These are phyloP conservation scores for Pelagophyceae sp. DNA, from an alignment of 352 stramenopile species.

Conservation along the genomic window DNA sequence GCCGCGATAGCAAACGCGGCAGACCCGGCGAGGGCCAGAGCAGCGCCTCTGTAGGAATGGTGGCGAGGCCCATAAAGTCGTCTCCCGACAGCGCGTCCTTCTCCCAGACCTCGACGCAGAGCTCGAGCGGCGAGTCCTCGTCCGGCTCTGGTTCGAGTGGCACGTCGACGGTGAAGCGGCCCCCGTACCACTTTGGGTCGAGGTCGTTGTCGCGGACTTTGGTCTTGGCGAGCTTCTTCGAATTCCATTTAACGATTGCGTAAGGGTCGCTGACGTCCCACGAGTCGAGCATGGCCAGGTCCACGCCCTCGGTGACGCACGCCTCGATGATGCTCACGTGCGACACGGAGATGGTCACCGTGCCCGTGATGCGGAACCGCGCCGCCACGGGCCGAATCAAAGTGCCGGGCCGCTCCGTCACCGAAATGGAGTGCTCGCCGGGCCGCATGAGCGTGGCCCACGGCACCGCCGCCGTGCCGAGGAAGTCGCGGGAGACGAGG, in stretches of 20 bases:
- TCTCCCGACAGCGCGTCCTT: slow-evolving; percentile 13
- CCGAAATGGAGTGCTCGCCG: background rate
- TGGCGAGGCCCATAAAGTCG: slow-evolving; percentile 21
- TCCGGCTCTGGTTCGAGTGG: slow-evolving; percentile 5
- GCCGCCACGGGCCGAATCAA: background rate
- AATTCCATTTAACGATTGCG: slow-evolving; percentile 18
- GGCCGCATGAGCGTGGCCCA: slow-evolving; percentile 1
- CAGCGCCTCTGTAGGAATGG: background rate
- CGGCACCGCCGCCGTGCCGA: background rate
- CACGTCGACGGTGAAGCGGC: slow-evolving; percentile 15
- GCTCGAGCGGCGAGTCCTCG: background rate
- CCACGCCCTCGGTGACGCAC: slow-evolving; percentile 3
- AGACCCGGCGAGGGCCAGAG: background rate
- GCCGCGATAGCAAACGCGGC: background rate
- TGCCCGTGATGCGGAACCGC: background rate
- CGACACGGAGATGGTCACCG: background rate
- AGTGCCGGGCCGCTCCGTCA: background rate
- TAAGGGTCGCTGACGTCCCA: slow-evolving; percentile 26
- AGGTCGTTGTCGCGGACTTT: slow-evolving; percentile 14
- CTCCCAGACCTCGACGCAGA: slow-evolving; percentile 23
- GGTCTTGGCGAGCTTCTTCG: slow-evolving; percentile 17
- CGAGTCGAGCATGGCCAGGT: slow-evolving; percentile 13
- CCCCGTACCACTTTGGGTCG: slow-evolving; percentile 22
- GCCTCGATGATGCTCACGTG: slow-evolving; percentile 14
- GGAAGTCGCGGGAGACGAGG: background rate